Evolutionary conservation across 805 yeast species (phyloP), one percentile per base, ranked within the genome.

Genomic region (Pichia heedii): DNA sequence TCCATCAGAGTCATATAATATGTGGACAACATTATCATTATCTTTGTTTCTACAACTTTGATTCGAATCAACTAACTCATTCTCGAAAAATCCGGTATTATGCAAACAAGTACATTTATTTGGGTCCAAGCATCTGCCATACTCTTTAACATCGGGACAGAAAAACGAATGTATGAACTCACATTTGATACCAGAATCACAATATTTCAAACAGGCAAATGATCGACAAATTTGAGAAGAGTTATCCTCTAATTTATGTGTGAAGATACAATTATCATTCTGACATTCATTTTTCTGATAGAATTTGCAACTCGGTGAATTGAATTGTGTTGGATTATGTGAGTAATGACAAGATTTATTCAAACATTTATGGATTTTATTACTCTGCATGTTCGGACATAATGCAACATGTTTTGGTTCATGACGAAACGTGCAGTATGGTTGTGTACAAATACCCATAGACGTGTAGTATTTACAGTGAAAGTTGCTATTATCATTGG

Each of bases 131-230:
- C 94, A 84, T 27, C 50, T 54, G 12, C 81, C 82, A n/a, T 66
- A 65, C 47, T 76, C 78, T 49, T 75, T 80, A 51, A 70, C 74
- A 54, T 84, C 90, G 0, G 94, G 90, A 61, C 94, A 84, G 45
- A 75, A 74, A 50, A 67, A 71, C 15, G 63, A 60, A 55, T 84
- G 95, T 30, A 71, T 59, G 37, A 73, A 70, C 6, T 71, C 67
- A 55, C 94, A 84, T 26, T 54, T 49, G 22, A 61, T 54, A 0
- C 93, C 95, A 21, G 74, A 58, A 26, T 66, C 72, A 59, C 94
- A 85, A 63, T 74, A 82, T 1, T 89, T 88, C 16, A 75, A 74
- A 29, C 79, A 52, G 5, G 89, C 73, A 64, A 84, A 85, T 24
- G 73, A 77, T 20, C 85, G 66, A 54, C 95, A 84, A 0, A 76